A percentile compares a stretch with the other conserved stretches of the same genome.
Evolutionary conservation across 1,139 yeast genomes (phyloP).

Genomic region (Zygosaccharomyces pseudobailii): DNA sequence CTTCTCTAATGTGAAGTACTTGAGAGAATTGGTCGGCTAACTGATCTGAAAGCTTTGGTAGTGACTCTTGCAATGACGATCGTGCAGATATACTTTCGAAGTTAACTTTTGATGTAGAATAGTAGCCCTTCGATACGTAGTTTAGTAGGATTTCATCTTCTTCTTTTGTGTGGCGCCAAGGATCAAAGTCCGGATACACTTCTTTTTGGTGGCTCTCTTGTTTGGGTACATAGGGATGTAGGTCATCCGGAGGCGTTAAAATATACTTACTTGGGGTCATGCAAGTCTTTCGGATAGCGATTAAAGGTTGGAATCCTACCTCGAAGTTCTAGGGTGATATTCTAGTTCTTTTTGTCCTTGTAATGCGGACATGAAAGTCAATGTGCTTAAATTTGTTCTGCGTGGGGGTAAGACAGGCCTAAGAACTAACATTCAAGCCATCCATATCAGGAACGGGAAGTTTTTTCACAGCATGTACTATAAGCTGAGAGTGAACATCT

Average conservation of each 20-base stretch:
- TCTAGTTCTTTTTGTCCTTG: neutral
- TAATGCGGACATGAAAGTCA: neutral
- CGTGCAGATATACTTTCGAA: slow-evolving; percentile 57
- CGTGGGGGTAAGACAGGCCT: slow-evolving; percentile 5
- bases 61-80: slow-evolving; percentile 41
- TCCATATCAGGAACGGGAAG: no score
- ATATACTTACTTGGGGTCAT: slow-evolving; percentile 33
- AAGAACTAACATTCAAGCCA: neutral
- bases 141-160: slow-evolving; percentile 49
- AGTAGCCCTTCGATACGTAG: slow-evolving; percentile 55
- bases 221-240: slow-evolving; percentile 27
- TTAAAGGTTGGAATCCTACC: neutral
- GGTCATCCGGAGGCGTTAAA: slow-evolving; percentile 32
- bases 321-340: no score
- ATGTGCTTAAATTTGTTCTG: neutral
- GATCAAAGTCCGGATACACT: slow-evolving; percentile 67
- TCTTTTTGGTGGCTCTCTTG: slow-evolving; percentile 6
- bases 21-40: slow-evolving; percentile 57
- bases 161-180: slow-evolving; percentile 65
- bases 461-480: no score
- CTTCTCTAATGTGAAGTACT: slow-evolving; percentile 62
- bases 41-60: slow-evolving; percentile 52
- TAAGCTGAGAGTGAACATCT: no score
- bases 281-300: neutral
- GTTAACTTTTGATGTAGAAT: slow-evolving; percentile 49